Evolutionary conservation across 2,329 filamentous ascomycete genomes (phyloP).

Genomic region (Hypocrella siamensis): DNA sequence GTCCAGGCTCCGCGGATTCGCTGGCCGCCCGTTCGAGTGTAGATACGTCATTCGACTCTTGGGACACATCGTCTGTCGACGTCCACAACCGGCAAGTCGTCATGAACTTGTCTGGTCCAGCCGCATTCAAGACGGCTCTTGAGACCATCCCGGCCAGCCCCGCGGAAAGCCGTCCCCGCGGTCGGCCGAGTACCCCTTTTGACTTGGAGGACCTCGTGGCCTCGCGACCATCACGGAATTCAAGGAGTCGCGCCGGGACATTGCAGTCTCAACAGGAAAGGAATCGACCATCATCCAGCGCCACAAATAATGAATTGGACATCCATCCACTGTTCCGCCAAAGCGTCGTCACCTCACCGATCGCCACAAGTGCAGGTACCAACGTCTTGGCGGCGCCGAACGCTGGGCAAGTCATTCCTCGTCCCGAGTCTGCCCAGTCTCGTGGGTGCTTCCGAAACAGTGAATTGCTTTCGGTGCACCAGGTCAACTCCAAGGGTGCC

Average conservation of each 20-base stretch:
- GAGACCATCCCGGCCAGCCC: conserved; percentile 59
- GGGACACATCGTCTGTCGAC: conserved; percentile 58
- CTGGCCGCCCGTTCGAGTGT: conserved; percentile 17
- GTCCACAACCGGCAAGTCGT: conserved; percentile 43
- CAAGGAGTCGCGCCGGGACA: conserved; percentile 35
- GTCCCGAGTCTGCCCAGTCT: conserved; percentile 33
- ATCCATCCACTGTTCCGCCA: conserved; percentile 68
- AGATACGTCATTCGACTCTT: conserved; percentile 57
- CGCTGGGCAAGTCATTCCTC: conserved; percentile 47
- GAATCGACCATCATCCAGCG: conserved; percentile 7
- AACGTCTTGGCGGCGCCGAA: conserved; percentile 55
- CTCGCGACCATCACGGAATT: conserved; percentile 26
- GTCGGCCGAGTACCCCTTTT: conserved; percentile 39
- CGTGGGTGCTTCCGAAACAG: conserved; percentile 39
- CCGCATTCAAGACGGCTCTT: conserved; percentile 35
- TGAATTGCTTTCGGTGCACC: conserved; percentile 30
- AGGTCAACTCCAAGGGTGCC: no score
- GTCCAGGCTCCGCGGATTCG: conserved; percentile 33
- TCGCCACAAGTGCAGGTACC: conserved; percentile 51
- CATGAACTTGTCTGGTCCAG: conserved; percentile 29
- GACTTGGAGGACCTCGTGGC: conserved; percentile 29
- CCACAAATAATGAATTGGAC: conserved; percentile 40
- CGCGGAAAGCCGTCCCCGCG: conserved; percentile 47
- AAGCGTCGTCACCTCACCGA: conserved; percentile 52
- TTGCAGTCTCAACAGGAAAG: conserved; percentile 14